These are phyloP conservation scores for Talaromyces sp. DNA, from an alignment of 2,329 filamentous ascomycete genomes.

Conservation along the genomic window DNA sequence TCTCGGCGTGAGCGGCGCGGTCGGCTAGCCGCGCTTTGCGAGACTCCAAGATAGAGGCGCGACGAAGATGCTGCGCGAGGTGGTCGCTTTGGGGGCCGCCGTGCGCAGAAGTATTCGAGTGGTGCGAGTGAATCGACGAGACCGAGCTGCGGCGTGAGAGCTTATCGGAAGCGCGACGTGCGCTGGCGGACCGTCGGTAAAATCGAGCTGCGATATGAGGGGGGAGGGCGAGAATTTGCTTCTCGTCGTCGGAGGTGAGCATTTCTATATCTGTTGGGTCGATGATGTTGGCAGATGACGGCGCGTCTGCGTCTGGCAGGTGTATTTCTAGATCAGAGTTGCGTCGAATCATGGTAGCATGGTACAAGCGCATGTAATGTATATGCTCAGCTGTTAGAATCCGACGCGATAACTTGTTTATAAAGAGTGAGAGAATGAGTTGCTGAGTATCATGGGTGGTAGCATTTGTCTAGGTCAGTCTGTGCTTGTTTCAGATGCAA, in stretches of 20 bases:
- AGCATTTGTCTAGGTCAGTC: conserved; percentile 6
- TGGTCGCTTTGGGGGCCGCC: conserved; percentile 55
- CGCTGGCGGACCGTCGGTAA: conserved; percentile 51
- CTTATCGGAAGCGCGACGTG: conserved; percentile 58
- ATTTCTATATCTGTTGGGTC: conserved; percentile 39
- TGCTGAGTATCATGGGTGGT: neutral
- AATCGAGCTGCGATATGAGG: conserved; percentile 62
- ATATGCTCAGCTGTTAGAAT: neutral
- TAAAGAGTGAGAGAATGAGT: neutral
- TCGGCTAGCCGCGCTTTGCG: conserved; percentile 63
- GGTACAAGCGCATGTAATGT: neutral
- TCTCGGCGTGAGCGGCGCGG: conserved; percentile 62
- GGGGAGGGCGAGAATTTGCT: conserved; percentile 50
- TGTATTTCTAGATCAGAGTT: conserved; percentile 43
- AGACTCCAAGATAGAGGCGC: conserved; percentile 62
- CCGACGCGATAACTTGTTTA: neutral
- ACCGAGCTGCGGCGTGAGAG: conserved; percentile 64
- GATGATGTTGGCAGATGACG: conserved; percentile 23
- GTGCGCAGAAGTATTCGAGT: conserved; percentile 51
- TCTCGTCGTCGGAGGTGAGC: conserved; percentile 35
- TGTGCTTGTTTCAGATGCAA: conserved; percentile 20
- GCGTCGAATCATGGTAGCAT: conserved; percentile 36
- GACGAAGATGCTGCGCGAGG: conserved; percentile 62
- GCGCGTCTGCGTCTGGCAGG: conserved; percentile 34
- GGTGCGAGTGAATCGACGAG: conserved; percentile 61